phyloP scores from a whole-genome alignment of 2,329 filamentous ascomycete species.

The Clarireedia hainanense region DNA sequence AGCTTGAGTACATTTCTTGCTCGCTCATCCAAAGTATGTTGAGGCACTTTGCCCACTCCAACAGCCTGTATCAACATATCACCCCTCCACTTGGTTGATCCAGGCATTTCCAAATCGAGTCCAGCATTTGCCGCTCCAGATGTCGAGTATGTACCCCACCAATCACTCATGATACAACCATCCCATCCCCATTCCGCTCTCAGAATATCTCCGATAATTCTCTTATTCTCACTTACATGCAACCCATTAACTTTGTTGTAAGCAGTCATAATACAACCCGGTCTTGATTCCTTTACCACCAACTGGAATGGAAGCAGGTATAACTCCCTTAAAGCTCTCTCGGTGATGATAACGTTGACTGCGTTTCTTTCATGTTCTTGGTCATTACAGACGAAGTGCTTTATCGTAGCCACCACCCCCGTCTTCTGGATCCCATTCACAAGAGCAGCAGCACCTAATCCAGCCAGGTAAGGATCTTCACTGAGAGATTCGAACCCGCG shows the following conservation, averaged over 20 bases:
- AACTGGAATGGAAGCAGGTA: constrained; percentile 52
- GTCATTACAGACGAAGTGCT: constrained; percentile 56
- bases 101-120: constrained; percentile 35
- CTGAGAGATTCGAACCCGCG: constrained; percentile 52
- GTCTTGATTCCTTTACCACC: constrained; percentile 42
- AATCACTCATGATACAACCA: constrained; percentile 52
- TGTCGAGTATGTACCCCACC: constrained; percentile 34
- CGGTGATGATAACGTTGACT: constrained; percentile 46
- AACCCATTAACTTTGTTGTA: constrained; percentile 53
- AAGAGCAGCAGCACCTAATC: constrained; percentile 45
- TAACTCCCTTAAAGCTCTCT: constrained; percentile 50
- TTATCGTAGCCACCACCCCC: constrained; percentile 48
- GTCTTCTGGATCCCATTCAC: constrained; percentile 48
- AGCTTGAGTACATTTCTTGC: constrained; percentile 18
- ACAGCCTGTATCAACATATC: constrained; percentile 17
- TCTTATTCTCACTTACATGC: constrained; percentile 46
- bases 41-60: constrained; percentile 15
- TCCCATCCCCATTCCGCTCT: constrained; percentile 51
- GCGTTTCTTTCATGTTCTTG: constrained; percentile 51
- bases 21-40: constrained; percentile 18
- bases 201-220: constrained; percentile 43
- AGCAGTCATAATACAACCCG: constrained; percentile 49
- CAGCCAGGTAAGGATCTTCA: constrained; percentile 50
- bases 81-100: constrained; percentile 21
- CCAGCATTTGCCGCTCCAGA: constrained; percentile 26